These are phyloP conservation scores for Sicyos edulis DNA, from an alignment of 306 rosid genomes.

Conservation along the genomic window DNA sequence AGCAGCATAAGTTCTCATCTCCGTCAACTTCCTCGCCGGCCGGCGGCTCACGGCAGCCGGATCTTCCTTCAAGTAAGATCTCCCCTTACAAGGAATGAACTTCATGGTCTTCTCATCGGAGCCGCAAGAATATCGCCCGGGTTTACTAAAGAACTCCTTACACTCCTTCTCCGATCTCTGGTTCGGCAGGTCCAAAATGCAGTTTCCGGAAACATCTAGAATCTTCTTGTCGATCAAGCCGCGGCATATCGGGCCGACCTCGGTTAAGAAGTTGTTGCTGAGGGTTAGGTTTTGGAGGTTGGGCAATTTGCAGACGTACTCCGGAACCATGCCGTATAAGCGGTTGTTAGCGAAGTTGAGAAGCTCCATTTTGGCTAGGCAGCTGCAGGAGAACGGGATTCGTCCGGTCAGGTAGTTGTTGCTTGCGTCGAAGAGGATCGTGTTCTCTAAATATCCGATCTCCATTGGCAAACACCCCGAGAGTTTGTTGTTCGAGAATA, in stretches of 20 bases:
- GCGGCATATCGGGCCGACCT: conserved; percentile 53
- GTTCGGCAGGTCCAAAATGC: conserved; percentile 43
- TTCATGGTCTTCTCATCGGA: conserved; percentile 17
- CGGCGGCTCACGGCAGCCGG: neutral
- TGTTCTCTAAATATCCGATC: conserved; percentile 41
- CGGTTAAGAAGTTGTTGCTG: conserved; percentile 43
- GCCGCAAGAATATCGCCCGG: conserved; percentile 16
- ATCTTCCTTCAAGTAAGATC: neutral
- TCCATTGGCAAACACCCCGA: conserved; percentile 64
- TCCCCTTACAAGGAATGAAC: conserved; percentile 41
- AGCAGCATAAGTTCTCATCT: conserved; percentile 16
- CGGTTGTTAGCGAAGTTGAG: conserved; percentile 40
- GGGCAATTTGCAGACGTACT: conserved; percentile 44
- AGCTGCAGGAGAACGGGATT: conserved; percentile 58
- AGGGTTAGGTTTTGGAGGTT: conserved; percentile 32
- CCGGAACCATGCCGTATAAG: conserved; percentile 55
- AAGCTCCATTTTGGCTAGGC: conserved; percentile 39
- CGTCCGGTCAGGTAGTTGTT: conserved; percentile 41
- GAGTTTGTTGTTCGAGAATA: conserved; percentile 45
- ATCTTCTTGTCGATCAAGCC: conserved; percentile 33
- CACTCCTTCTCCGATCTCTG: conserved; percentile 41
- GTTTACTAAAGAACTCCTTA: conserved; percentile 19
- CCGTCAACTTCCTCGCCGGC: conserved; percentile 12
- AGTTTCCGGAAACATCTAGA: conserved; percentile 44
- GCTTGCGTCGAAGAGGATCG: conserved; percentile 56